Base-by-base conservation (phyloP, 2,329 filamentous ascomycete genomes). In the Aspergillus nomiae region DNA sequence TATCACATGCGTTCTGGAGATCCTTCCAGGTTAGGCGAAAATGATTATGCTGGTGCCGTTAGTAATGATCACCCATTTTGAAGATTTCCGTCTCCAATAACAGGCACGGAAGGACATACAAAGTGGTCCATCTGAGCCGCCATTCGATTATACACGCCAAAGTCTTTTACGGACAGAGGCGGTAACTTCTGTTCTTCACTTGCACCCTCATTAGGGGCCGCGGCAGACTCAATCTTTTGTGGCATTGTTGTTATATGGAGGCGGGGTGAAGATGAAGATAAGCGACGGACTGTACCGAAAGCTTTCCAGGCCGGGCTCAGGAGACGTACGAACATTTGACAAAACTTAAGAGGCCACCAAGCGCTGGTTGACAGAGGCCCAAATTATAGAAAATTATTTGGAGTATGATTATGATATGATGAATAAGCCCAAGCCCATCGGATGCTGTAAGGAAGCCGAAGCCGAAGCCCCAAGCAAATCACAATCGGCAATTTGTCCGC, bases 121-220 rank as follows among this genome's bases (percentile, higher is more conserved):
- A 89, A 93, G 65, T 85, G 80, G 51, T 94, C 85, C 91, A 94
- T 94, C 66, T 86, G 84, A 61, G 90, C 90, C 0, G 90, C 89
- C 71, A 92, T 80, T n/a, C 83, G 83, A 78, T 94, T 93, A 77
- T 90, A 94, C 45, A 83, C 78, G 56, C 82, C 83, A 71, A 92
- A 93, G 61, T 94, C 90, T 61, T 83, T 80, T 1, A 86, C 77
- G 0, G 87, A 87, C 34, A 94, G 82, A 28, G 89, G 87, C 0
- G 90, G 87, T 6, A 54, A 55, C 11, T 38, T 28, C 11, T 36
- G 16, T 26, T 38, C 51, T n/a, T 26, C 21, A 3, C n/a, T 55
- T 12, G n/a, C 28, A n/a, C 19, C 16, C 30, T 38, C n/a, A 10
- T 19, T 38, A 2, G 12, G 21, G 16, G 30, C 21, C 21, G 30